These are phyloP conservation scores for Botryotinia calthae DNA, from an alignment of 2,329 filamentous ascomycete genomes.

Conservation along the genomic window DNA sequence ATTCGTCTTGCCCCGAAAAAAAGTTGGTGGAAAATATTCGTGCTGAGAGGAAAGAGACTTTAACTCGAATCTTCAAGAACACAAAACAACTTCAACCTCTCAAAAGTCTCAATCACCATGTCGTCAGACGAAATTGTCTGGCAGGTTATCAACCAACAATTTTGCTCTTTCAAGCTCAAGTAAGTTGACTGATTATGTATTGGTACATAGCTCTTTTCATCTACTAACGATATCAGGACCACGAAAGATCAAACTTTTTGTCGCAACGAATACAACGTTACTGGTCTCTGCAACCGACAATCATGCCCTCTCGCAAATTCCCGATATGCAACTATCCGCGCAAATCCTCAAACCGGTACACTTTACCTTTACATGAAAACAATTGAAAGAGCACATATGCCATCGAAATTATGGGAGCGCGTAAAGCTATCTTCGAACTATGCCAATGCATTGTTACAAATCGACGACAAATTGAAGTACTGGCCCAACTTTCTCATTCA, in stretches of 20 bases:
- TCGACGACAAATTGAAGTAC: conserved; percentile 84
- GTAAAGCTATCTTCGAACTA: conserved; percentile 91
- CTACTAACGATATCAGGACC: conserved; percentile 50
- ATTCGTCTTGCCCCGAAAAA: conserved; percentile 15
- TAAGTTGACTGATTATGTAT: conserved; percentile 43
- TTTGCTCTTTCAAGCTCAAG: conserved; percentile 94
- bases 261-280: conserved; percentile 89
- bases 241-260: conserved; percentile 91
- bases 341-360: conserved; percentile 73
- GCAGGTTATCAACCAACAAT: conserved; percentile 94
- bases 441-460: conserved; percentile 79
- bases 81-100: background rate
- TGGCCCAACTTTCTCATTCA: conserved; percentile 92
- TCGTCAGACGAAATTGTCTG: conserved; percentile 95
- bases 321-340: conserved; percentile 86
- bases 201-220: conserved; percentile 35
- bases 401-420: conserved; percentile 90
- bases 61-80: background rate
- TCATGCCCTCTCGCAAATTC: conserved; percentile 89
- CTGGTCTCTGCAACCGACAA: conserved; percentile 79
- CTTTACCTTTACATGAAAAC: conserved; percentile 98
- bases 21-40: conserved; percentile 19
- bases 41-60: background rate
- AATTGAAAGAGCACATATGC: conserved; percentile 82
- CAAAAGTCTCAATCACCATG: conserved; percentile 50